Base-by-base conservation (phyloP, 441 rosid species). In the Gossypium lobatum region DNA sequence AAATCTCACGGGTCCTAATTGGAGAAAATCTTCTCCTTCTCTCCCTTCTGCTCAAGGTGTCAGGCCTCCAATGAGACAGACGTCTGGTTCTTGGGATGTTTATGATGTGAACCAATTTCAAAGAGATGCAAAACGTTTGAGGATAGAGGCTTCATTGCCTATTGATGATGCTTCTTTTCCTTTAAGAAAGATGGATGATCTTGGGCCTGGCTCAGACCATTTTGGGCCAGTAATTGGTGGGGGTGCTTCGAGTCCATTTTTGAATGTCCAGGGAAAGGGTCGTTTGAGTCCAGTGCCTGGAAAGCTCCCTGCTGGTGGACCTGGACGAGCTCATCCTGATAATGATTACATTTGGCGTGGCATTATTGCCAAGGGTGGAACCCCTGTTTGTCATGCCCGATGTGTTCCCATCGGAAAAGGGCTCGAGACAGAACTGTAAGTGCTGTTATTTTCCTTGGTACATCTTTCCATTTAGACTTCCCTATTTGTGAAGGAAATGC, bases 301-400 rank as follows among this genome's bases (percentile, higher is more conserved):
- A n/a, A 86, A 80, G 74, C 70, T 72, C 46, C 6, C 74, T 46
- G 23, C 73, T 20, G 83, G 79, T 11, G 86, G 87, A 65, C 78
- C 81, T 14, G 73, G 71, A 59, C 79, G 74, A 18, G 84, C 75
- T 50, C 73, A 34, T 61, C 34, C 77, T 70, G 88, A 83, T 79
- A 59, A 74, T 79, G 96, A 90, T 80, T 85, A 54, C 79, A 86
- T 90, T 63, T 90, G 95, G 95, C 89, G 95, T 39, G 95, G 95
- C 54, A 73, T 85, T 55, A 84, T 90, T 81, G 91, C 92, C 6
- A 90, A 90, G 81, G 95, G 95, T 64, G 95, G 95, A 76, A 88
- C 89, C 17, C 88, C 93, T 37, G 90, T 88, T 67, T 90, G 95
- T 78, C 83, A 78, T 74, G 92, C 95, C 61, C 91, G 95, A 66